Evolutionary conservation across 179 eudicot genomes (phyloP).

Genomic region (Corrigiola litoralis): DNA sequence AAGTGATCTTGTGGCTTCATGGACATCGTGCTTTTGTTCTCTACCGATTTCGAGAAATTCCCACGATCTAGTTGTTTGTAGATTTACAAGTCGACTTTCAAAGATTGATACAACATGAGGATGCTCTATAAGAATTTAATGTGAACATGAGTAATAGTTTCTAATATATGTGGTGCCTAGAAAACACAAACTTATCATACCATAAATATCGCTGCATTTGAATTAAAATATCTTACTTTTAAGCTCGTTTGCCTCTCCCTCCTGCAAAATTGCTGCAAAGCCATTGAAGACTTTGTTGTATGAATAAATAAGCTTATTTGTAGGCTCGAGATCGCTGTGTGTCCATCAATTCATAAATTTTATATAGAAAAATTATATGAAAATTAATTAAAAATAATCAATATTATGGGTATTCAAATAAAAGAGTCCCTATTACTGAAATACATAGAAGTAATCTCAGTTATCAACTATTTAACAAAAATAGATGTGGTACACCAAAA

Average conservation of each 20-base stretch:
- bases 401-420: too few species aligned
- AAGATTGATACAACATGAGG: slow-evolving; percentile 46
- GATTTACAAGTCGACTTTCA: slow-evolving; percentile 10
- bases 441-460: too few species aligned
- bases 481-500: too few species aligned
- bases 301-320: slow-evolving; percentile 3
- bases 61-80: slow-evolving; percentile 59
- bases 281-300: slow-evolving; percentile 13
- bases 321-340: not conserved
- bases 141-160: not conserved
- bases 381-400: too few species aligned
- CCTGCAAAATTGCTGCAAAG: slow-evolving; percentile 5
- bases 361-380: too few species aligned
- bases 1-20: slow-evolving; percentile 13
- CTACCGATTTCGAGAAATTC: slow-evolving; percentile 26
- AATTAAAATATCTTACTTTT: not conserved
- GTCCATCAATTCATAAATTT: too few species aligned
- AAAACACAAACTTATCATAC: too few species aligned
- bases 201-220: too few species aligned
- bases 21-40: slow-evolving; percentile 19
- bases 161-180: not conserved
- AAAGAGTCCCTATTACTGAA: too few species aligned
- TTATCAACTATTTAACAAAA: too few species aligned
- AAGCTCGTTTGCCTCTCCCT: slow-evolving; percentile 11
- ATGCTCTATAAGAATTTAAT: slow-evolving; percentile 26